phyloP scores from a whole-genome alignment of 345 rosid genomes.

The Rubroshorea leprosula region DNA sequence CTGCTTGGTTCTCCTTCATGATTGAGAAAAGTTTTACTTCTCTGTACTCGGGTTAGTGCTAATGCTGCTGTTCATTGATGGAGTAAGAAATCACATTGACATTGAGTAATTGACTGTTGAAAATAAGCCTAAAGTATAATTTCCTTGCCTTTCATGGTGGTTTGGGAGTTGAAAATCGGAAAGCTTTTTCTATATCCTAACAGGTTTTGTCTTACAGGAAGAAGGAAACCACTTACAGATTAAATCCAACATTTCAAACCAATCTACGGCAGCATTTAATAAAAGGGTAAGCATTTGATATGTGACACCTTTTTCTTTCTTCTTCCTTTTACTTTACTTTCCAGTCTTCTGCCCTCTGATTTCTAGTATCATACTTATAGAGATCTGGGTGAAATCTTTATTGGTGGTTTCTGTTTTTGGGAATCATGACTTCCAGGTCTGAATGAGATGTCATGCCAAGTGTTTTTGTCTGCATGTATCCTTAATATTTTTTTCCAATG shows the following conservation, averaged over 20 bases:
- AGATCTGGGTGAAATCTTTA: background rate
- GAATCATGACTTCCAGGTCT: conserved; percentile 1
- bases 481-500: background rate
- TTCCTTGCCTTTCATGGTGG: background rate
- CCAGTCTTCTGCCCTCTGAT: conserved; percentile 1
- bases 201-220: conserved; percentile 35
- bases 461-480: background rate
- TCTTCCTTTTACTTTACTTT: conserved; percentile 6
- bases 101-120: background rate
- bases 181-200: background rate
- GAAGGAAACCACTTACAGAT: conserved; percentile 52
- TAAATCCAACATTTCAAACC: conserved; percentile 71
- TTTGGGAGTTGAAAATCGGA: background rate
- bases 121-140: background rate
- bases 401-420: background rate
- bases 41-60: background rate
- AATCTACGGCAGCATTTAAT: conserved; percentile 72
- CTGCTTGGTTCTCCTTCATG: too few species aligned
- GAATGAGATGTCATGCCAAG: background rate
- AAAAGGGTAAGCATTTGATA: conserved; percentile 43
- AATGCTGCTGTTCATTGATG: background rate
- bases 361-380: background rate
- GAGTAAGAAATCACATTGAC: background rate
- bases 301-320: conserved; percentile 1
- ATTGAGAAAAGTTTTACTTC: too few species aligned